phyloP scores from a whole-genome alignment of 2,329 filamentous ascomycete genomes.

The Cercospora sesami region DNA sequence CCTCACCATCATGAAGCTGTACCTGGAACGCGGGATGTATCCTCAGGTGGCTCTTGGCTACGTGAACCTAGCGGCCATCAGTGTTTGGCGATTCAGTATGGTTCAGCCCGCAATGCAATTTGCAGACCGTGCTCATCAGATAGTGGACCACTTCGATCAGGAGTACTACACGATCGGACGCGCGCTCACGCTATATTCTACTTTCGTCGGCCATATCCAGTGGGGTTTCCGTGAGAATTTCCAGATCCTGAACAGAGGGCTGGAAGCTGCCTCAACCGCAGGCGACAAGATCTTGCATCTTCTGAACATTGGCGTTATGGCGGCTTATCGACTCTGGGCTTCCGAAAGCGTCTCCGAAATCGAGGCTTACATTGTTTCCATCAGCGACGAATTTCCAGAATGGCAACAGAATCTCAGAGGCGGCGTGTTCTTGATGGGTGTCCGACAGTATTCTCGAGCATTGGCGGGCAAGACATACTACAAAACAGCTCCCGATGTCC shows the following conservation, averaged over 20 bases:
- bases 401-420: slow-evolving; percentile 72
- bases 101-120: slow-evolving; percentile 66
- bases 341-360: slow-evolving; percentile 69
- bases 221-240: slow-evolving; percentile 61
- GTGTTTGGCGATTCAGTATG: slow-evolving; percentile 69
- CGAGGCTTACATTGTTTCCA: slow-evolving; percentile 68
- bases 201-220: slow-evolving; percentile 70
- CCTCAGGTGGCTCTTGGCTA: slow-evolving; percentile 70
- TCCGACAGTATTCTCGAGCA: slow-evolving; percentile 67
- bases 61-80: slow-evolving; percentile 66
- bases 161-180: slow-evolving; percentile 65
- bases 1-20: slow-evolving; percentile 65
- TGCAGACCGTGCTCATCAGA: slow-evolving; percentile 61
- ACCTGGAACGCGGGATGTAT: slow-evolving; percentile 64
- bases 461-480: slow-evolving; percentile 71
- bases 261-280: slow-evolving; percentile 65
- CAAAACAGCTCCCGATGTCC: slow-evolving; percentile 55
- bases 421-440: slow-evolving; percentile 66
- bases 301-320: slow-evolving; percentile 67
- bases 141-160: slow-evolving; percentile 65
- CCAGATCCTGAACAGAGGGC: slow-evolving; percentile 62
- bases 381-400: slow-evolving; percentile 70
- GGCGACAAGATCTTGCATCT: slow-evolving; percentile 73
- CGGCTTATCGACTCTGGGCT: slow-evolving; percentile 67
- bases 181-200: slow-evolving; percentile 67